A percentile compares a stretch with the other conserved stretches of the same genome.
Conservation (phyloP, 129 eudicot species). For the Flaveria trinervia region DNA sequence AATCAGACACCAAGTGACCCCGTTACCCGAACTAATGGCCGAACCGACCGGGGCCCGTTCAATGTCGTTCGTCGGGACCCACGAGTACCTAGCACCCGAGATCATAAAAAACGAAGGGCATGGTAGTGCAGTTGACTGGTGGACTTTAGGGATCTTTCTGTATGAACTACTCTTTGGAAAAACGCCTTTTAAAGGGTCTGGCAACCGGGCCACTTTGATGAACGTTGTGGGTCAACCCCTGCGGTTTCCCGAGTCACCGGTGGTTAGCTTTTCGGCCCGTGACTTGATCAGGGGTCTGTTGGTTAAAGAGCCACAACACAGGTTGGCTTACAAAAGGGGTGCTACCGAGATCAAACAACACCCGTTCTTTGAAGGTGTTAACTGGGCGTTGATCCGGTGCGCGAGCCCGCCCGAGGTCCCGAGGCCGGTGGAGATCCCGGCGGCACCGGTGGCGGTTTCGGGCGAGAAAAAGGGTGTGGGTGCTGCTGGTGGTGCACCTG, state of each 20-base stretch:
- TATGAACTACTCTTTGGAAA: constrained; percentile 78
- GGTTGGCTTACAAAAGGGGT: constrained; percentile 81
- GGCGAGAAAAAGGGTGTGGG: constrained; percentile 53
- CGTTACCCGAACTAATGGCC: constrained; percentile 90
- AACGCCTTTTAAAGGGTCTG: constrained; percentile 94
- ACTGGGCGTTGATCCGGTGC: constrained; percentile 92
- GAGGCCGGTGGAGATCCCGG: constrained; percentile 60
- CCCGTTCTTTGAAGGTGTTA: constrained; percentile 91
- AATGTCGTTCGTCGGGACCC: constrained; percentile 94
- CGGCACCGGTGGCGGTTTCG: constrained; percentile 38
- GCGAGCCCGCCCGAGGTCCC: constrained; percentile 96
- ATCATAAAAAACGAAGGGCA: constrained; percentile 94
- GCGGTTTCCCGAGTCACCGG: constrained; percentile 82
- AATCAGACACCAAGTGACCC: constrained; percentile 71
- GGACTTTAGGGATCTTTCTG: constrained; percentile 86
- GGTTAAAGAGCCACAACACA: constrained; percentile 85
- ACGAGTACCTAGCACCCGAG: constrained; percentile 88
- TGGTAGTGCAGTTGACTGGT: constrained; percentile 97
- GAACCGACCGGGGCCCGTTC: constrained; percentile 91
- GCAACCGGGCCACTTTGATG: constrained; percentile 78
- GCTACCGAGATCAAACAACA: constrained; percentile 94
- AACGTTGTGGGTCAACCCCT: constrained; percentile 87
- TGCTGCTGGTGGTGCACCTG: constrained; percentile 36
- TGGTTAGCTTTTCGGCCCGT: constrained; percentile 73
- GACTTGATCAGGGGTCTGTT: constrained; percentile 80